phyloP scores from a whole-genome alignment of 805 yeast genomes.

The Metschnikowia lachancei region DNA sequence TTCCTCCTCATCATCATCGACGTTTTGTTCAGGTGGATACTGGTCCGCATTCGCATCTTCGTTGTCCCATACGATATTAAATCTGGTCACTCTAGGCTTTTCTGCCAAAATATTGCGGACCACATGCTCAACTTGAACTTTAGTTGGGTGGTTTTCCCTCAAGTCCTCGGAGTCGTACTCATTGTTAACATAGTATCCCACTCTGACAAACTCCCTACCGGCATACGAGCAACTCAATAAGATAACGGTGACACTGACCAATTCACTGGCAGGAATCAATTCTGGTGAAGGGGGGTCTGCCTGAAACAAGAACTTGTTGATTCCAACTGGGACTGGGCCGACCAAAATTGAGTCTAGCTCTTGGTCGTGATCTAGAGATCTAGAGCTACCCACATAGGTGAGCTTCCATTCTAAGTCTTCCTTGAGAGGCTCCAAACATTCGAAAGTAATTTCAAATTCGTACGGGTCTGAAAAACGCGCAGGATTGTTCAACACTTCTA shows the following conservation, averaged over 20 bases:
- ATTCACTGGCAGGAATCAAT: slow-evolving; percentile 90
- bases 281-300: slow-evolving; percentile 98
- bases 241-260: slow-evolving; percentile 93
- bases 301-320: slow-evolving; percentile 84
- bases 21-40: slow-evolving; percentile 69
- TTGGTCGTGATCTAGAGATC: slow-evolving; percentile 94
- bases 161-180: slow-evolving; percentile 93
- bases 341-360: slow-evolving; percentile 94
- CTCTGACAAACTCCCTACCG: slow-evolving; percentile 92
- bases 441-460: slow-evolving; percentile 95
- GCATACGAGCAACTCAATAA: slow-evolving; percentile 89
- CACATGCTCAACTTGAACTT: slow-evolving; percentile 91
- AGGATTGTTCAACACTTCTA: slow-evolving; percentile 90
- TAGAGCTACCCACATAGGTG: slow-evolving; percentile 93
- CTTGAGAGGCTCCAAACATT: slow-evolving; percentile 87
- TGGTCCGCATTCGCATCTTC: slow-evolving; percentile 60
- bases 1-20: slow-evolving; percentile 47
- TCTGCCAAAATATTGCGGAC: slow-evolving; percentile 93
- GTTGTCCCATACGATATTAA: slow-evolving; percentile 95
- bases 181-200: slow-evolving; percentile 96
- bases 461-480: slow-evolving; percentile 91
- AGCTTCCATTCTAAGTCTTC: slow-evolving; percentile 97
- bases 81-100: slow-evolving; percentile 95
- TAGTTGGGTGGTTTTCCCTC: slow-evolving; percentile 88
- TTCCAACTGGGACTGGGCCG: slow-evolving; percentile 98